A percentile compares a stretch with the other conserved stretches of the same genome.
phyloP scores from a whole-genome alignment of 306 rosid genomes.

The Astragalus membranaceus region DNA sequence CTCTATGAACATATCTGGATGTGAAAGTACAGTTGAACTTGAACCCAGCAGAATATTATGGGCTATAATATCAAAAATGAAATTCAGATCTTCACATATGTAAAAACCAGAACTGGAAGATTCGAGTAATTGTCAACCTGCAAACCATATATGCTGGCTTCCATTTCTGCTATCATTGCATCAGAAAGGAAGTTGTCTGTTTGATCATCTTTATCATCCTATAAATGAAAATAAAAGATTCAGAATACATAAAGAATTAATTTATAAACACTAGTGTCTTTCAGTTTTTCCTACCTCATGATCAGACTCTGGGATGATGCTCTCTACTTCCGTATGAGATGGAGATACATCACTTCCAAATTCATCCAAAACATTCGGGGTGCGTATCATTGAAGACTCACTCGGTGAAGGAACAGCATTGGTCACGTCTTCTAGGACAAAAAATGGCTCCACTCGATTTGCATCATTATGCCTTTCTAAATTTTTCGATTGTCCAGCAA shows the following conservation, averaged over 20 bases:
- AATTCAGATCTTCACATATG: constrained; percentile 8
- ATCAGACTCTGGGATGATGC: constrained; percentile 47
- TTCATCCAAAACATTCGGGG: constrained; percentile 24
- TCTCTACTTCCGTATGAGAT: constrained; percentile 41
- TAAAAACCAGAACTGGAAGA: constrained; percentile 16
- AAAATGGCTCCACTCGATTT: constrained; percentile 19
- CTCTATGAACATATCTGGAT: not conserved
- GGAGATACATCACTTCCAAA: constrained; percentile 33
- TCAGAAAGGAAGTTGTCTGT: constrained; percentile 47
- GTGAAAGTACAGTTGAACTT: not conserved
- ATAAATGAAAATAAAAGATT: constrained; percentile 26
- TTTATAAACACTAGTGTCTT: constrained; percentile 11
- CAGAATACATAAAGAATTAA: not conserved
- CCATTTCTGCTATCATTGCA: constrained; percentile 75
- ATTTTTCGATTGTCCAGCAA: constrained; percentile 18
- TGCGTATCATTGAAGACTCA: constrained; percentile 13
- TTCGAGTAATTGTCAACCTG: constrained; percentile 50
- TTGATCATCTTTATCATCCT: constrained; percentile 49
- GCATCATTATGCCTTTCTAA: constrained; percentile 22
- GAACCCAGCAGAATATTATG: not conserved
- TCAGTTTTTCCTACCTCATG: constrained; percentile 41
- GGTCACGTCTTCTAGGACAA: constrained; percentile 14
- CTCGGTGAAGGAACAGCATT: constrained; percentile 13
- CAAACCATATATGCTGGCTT: constrained; percentile 73
- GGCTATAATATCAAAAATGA: not conserved